phyloP scores from a whole-genome alignment of 306 rosid genomes.

The Aeschynomene evenia region DNA sequence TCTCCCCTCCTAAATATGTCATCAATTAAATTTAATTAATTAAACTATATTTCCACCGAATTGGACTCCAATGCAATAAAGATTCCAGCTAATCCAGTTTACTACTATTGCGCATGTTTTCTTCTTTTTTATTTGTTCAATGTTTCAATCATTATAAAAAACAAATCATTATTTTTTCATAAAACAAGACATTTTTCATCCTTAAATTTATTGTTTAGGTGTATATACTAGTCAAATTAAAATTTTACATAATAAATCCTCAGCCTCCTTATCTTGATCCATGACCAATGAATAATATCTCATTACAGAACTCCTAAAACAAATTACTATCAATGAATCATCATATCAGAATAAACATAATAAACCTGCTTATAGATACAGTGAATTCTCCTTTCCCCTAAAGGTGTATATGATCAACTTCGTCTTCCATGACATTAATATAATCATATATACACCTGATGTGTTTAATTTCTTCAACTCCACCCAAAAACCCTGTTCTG shows the following conservation, averaged over 20 bases:
- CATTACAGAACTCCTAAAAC: neutral
- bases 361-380: neutral
- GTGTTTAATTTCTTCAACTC: neutral
- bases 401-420: neutral
- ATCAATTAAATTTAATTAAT: no score
- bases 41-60: neutral
- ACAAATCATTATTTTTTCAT: no score
- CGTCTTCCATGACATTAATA: neutral
- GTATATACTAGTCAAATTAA: no score
- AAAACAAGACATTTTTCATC: no score
- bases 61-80: neutral
- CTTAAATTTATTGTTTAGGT: no score
- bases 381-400: neutral
- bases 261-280: neutral
- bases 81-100: neutral
- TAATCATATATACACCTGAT: neutral
- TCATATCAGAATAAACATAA: neutral
- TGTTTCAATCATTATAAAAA: neutral
- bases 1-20: neutral
- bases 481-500: neutral
- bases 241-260: no score
- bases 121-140: neutral
- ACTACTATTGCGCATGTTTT: neutral
- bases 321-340: neutral
- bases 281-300: neutral